Percentiles rank a stretch among this genome's conserved stretches.
Evolutionary conservation across 2,329 filamentous ascomycete genomes (phyloP).

Genomic region (Colletotrichum eremochloae): DNA sequence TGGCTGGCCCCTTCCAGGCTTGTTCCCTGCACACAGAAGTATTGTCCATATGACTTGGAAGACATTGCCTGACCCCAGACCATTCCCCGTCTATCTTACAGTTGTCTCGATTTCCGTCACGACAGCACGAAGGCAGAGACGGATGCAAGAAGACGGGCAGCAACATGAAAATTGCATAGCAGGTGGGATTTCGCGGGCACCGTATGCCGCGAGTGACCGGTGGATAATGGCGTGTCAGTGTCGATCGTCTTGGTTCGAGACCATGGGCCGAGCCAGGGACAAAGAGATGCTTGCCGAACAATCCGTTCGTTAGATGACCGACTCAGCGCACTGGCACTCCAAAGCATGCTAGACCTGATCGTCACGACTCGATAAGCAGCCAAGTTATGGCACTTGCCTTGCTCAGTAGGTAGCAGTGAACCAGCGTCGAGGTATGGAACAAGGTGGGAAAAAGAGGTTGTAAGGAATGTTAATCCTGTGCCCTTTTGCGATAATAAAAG

Average conservation of each 20-base stretch:
- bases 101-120: conserved; percentile 25
- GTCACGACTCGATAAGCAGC: neutral
- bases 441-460: neutral
- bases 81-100: conserved; percentile 5
- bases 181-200: conserved; percentile 22
- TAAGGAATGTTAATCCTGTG: neutral
- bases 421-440: neutral
- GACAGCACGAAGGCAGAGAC: conserved; percentile 3
- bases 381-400: conserved; percentile 1
- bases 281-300: conserved; percentile 21
- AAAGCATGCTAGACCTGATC: neutral
- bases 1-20: conserved; percentile 14
- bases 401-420: neutral
- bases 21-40: conserved; percentile 31
- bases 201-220: conserved; percentile 1
- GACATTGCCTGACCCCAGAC: conserved; percentile 8
- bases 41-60: conserved; percentile 28
- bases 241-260: conserved; percentile 14
- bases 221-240: conserved; percentile 26
- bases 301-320: conserved; percentile 18
- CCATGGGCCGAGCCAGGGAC: conserved; percentile 16
- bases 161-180: conserved; percentile 26
- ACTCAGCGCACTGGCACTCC: conserved; percentile 15
- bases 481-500: conserved; percentile 24
- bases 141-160: conserved; percentile 1